Percentiles rank a stretch among this genome's conserved stretches.
phyloP scores from a whole-genome alignment of 139 green algal species.

The Auxenochlorella protothecoides region DNA sequence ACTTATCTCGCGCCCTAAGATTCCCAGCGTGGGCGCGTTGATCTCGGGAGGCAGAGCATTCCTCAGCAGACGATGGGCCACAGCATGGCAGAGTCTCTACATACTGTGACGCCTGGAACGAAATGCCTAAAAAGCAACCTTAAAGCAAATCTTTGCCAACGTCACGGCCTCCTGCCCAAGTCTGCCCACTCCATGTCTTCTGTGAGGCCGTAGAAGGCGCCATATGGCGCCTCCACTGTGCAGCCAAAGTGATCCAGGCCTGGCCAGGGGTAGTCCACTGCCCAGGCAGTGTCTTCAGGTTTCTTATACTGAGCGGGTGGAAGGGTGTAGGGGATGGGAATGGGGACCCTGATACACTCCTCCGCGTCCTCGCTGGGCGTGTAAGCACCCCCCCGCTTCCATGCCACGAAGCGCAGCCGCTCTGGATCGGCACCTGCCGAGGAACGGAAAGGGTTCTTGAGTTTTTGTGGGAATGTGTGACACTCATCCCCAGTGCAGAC shows the following conservation, averaged over 20 bases:
- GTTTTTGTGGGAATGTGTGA: neutral
- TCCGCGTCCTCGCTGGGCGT: neutral
- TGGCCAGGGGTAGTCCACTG: neutral
- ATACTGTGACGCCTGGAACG: too few relatives aligned
- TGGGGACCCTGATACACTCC: constrained; percentile 1
- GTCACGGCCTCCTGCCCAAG: too few relatives aligned
- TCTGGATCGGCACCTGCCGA: too few relatives aligned
- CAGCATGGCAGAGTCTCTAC: too few relatives aligned
- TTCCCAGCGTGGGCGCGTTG: too few relatives aligned
- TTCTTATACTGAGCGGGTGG: constrained; percentile 6
- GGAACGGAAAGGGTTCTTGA: too few relatives aligned
- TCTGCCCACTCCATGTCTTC: constrained; percentile 6
- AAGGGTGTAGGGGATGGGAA: constrained; percentile 20
- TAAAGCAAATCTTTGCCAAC: too few relatives aligned
- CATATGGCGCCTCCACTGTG: neutral
- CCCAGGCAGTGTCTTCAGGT: constrained; percentile 8
- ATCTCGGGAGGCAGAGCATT: too few relatives aligned
- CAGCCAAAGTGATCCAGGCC: constrained; percentile 7
- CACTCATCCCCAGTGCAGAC: neutral
- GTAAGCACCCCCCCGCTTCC: constrained; percentile 3
- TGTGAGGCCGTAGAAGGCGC: constrained; percentile 1
- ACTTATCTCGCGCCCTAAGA: too few relatives aligned
- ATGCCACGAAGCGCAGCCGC: constrained; percentile 9
- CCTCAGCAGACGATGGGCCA: too few relatives aligned
- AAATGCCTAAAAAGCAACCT: too few relatives aligned